Base-by-base conservation (phyloP, 2,329 filamentous ascomycete species). In the Ascochyta clinopodiicola region DNA sequence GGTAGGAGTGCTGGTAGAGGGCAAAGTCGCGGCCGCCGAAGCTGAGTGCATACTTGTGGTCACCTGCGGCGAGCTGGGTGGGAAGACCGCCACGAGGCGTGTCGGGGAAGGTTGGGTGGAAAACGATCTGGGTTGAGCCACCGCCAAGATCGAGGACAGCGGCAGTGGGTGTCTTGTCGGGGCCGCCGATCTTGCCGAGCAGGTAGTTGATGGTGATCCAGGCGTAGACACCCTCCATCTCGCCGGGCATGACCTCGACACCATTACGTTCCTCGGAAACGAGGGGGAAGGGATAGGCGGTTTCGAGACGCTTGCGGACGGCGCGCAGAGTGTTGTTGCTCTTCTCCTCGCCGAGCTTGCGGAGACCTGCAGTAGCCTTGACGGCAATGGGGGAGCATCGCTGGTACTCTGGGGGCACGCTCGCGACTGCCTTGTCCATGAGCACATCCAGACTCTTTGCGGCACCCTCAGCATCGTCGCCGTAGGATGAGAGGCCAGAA, bases 201-300 rank as follows among this genome's bases (percentile, higher is more conserved):
- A 99, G 88, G 78, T 99, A 99, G 83, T 99, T 99, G 64, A 92
- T 95, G 6, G 95, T 99, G 75, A 99, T 96, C 95, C 95, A 99
- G 48, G 95, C 96, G 73, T 96, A 99, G 27, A 99, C 94, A 73
- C 95, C 95, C 80, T 99, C 95, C 71, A 97, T 91, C 45, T 91
- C 92, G 60, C 95, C 95, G 69, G 96, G 93, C 95, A 99, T 99
- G 75, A 99, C 96, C 60, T 92, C 86, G 25, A 99, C 92, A 52
- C 96, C 95, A 51, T 90, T 87, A 66, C 94, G 88, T 69, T 92
- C 91, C 62, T 87, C 84, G 12, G 91, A 89, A 51, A 99, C 90
- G 37, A 99, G 91, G 0, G 95, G 92, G 84, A 99, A 99, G 12
- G 95, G 95, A 71, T 96, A 99, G 56, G 87, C 85, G 21, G 87